phyloP scores from a whole-genome alignment of 768 basidiomycete species.

The Auriculariales sp. region DNA sequence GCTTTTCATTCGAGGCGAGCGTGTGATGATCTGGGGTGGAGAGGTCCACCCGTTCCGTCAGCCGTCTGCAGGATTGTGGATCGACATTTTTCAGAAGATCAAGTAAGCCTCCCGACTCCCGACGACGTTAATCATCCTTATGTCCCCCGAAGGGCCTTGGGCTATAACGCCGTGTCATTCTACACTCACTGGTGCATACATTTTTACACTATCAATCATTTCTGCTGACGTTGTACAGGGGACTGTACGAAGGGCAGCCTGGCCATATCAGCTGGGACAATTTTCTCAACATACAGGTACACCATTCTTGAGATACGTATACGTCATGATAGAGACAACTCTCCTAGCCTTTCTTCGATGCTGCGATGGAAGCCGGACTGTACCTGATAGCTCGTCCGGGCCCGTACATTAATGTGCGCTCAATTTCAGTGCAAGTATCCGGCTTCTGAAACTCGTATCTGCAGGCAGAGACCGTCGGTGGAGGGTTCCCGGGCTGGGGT shows the following conservation, averaged over 20 bases:
- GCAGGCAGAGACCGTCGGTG: constrained; percentile 28
- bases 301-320: no score
- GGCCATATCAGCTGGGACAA: background rate
- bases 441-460: constrained; percentile 32
- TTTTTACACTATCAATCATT: constrained; percentile 25
- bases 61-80: constrained; percentile 37
- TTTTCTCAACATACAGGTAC: background rate
- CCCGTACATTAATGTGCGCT: background rate
- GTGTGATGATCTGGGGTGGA: constrained; percentile 44
- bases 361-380: background rate
- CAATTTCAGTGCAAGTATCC: background rate
- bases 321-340: no score
- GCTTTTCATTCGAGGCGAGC: constrained; percentile 40
- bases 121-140: background rate
- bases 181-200: constrained; percentile 46
- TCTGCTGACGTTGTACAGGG: background rate
- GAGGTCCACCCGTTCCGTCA: constrained; percentile 50
- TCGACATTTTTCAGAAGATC: constrained; percentile 1
- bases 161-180: constrained; percentile 47
- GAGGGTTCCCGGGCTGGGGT: constrained; percentile 14
- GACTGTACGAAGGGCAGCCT: background rate
- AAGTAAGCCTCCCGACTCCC: background rate
- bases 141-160: constrained; percentile 28
- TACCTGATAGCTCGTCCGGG: background rate
- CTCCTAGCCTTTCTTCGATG: background rate